Conservation (phyloP, 2,329 filamentous ascomycete genomes). For the Venturia pyrina region DNA sequence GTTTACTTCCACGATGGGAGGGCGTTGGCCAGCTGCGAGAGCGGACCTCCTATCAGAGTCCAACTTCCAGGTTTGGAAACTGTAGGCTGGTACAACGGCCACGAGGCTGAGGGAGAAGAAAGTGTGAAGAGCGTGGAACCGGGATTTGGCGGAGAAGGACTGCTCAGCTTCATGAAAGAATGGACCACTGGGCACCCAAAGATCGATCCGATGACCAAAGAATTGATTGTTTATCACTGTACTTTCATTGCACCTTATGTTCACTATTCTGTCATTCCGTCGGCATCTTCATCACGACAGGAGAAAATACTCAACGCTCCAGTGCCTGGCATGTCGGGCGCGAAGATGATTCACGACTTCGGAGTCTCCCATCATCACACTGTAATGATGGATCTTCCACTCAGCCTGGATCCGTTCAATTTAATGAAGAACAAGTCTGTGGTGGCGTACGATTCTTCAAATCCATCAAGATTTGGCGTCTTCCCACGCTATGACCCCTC, state of each 20-base stretch:
- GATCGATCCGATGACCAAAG: slow-evolving; percentile 53
- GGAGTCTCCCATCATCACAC: slow-evolving; percentile 54
- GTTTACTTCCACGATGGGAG: slow-evolving; percentile 59
- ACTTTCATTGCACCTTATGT: slow-evolving; percentile 57
- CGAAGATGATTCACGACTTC: slow-evolving; percentile 71
- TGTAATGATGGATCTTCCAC: slow-evolving; percentile 58
- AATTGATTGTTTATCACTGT: slow-evolving; percentile 58
- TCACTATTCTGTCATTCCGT: slow-evolving; percentile 51
- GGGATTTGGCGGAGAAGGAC: slow-evolving; percentile 45
- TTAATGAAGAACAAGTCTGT: slow-evolving; percentile 45
- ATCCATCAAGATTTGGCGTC: slow-evolving; percentile 53
- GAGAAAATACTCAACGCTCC: slow-evolving; percentile 39
- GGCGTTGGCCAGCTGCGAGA: slow-evolving; percentile 60
- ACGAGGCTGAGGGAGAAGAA: slow-evolving; percentile 43
- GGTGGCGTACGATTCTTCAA: slow-evolving; percentile 49
- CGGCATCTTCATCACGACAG: slow-evolving; percentile 12
- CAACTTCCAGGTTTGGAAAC: slow-evolving; percentile 55
- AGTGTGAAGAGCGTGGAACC: slow-evolving; percentile 18
- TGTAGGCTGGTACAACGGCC: slow-evolving; percentile 60
- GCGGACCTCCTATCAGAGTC: slow-evolving; percentile 58
- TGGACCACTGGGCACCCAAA: slow-evolving; percentile 63
- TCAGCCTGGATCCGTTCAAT: slow-evolving; percentile 55
- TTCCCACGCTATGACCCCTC: slow-evolving; percentile 53
- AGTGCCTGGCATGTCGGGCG: slow-evolving; percentile 50
- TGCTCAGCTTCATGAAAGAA: slow-evolving; percentile 54